phyloP scores from a whole-genome alignment of 768 basidiomycete species.

The Leccinum boreale region DNA sequence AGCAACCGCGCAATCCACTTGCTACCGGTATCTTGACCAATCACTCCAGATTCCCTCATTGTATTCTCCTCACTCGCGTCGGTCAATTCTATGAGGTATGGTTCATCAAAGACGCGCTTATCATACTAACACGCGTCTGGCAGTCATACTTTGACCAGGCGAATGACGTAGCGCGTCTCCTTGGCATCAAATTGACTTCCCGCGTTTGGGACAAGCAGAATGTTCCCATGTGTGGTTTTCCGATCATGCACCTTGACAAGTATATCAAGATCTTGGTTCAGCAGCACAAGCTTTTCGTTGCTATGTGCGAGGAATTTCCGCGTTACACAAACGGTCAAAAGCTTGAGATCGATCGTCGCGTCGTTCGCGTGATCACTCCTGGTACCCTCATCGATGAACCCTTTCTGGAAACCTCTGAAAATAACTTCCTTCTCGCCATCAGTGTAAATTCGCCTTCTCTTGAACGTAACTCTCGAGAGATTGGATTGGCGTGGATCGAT shows the following conservation, averaged over 20 bases:
- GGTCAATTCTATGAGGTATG: slow-evolving; percentile 94
- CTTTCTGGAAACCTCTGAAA: slow-evolving; percentile 81
- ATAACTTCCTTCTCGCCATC: slow-evolving; percentile 85
- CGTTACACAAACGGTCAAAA: slow-evolving; percentile 47
- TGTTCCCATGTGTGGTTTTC: slow-evolving; percentile 90
- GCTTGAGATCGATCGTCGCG: slow-evolving; percentile 71
- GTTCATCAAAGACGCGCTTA: background rate
- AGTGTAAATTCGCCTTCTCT: slow-evolving; percentile 17
- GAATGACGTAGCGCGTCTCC: slow-evolving; percentile 63
- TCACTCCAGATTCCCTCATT: slow-evolving; percentile 76
- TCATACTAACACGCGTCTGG: slow-evolving; percentile 5
- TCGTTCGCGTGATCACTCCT: slow-evolving; percentile 85
- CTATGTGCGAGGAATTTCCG: slow-evolving; percentile 91
- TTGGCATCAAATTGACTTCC: slow-evolving; percentile 81
- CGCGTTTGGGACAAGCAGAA: slow-evolving; percentile 68
- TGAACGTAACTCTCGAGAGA: slow-evolving; percentile 6
- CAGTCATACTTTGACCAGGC: slow-evolving; percentile 97
- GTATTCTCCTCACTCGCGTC: slow-evolving; percentile 85
- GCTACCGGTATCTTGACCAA: slow-evolving; percentile 72
- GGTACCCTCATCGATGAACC: slow-evolving; percentile 93
- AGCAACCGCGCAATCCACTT: slow-evolving; percentile 46
- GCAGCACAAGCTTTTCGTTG: slow-evolving; percentile 79
- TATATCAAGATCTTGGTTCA: slow-evolving; percentile 85
- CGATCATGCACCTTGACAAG: slow-evolving; percentile 78
- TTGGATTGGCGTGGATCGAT: slow-evolving; percentile 93